Conservation (phyloP, 306 rosid genomes). For the Rubus idaeus region DNA sequence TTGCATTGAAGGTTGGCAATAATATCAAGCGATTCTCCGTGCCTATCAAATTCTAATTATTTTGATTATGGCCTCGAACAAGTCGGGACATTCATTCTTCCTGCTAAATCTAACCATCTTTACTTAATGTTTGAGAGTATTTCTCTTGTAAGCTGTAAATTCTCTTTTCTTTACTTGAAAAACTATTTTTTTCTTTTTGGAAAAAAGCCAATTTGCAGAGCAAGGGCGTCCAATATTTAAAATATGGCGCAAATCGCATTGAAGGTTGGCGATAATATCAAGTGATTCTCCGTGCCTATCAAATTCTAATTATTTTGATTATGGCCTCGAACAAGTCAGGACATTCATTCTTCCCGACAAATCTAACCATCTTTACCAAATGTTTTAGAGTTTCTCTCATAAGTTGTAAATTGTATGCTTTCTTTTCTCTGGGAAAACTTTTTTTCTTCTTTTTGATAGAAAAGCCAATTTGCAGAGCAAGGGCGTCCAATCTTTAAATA, state of each 20-base stretch:
- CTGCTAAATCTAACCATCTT: not conserved
- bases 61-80: slow-evolving; percentile 6
- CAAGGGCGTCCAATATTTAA: not conserved
- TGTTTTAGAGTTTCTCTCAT: not conserved
- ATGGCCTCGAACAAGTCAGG: slow-evolving; percentile 8
- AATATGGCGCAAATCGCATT: not conserved
- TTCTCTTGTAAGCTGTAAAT: too few relatives aligned
- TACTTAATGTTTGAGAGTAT: not conserved
- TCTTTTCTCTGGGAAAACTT: too few relatives aligned
- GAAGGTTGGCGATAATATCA: slow-evolving; percentile 2
- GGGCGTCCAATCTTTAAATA: not conserved
- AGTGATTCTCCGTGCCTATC: slow-evolving; percentile 5
- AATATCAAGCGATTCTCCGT: not conserved
- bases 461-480: slow-evolving; percentile 4
- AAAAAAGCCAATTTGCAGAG: not conserved
- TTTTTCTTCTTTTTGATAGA: too few relatives aligned
- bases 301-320: not conserved
- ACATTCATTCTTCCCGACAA: not conserved
- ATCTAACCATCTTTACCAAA: not conserved
- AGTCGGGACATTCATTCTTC: not conserved
- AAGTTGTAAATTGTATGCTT: not conserved
- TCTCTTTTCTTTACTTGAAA: not conserved
- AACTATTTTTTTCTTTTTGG: not conserved
- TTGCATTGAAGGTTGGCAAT: slow-evolving; percentile 13
- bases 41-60: not conserved